These are phyloP conservation scores for Tricharina praecox DNA, from an alignment of 495 filamentous ascomycete species.

Conservation along the genomic window DNA sequence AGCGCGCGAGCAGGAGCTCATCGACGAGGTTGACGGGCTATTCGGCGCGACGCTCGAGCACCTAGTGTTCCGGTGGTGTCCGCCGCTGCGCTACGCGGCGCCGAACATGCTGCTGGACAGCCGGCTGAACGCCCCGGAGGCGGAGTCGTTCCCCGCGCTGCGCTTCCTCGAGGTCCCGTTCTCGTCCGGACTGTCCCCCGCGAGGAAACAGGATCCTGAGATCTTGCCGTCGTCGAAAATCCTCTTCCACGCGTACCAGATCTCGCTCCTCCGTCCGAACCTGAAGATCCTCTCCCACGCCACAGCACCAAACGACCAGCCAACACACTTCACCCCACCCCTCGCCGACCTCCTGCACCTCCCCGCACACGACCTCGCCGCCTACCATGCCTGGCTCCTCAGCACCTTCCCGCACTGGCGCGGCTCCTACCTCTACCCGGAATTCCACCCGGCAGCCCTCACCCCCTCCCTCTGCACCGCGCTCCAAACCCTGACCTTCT, in stretches of 20 bases:
- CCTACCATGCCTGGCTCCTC: not conserved
- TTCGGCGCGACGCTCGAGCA: not conserved
- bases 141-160: not conserved
- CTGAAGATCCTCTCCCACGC: not conserved
- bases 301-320: not conserved
- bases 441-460: not conserved
- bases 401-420: not conserved
- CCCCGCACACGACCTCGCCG: not conserved
- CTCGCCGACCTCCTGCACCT: not conserved
- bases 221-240: not conserved
- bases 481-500: not conserved
- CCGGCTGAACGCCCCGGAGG: not conserved
- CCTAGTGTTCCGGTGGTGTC: not conserved
- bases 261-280: not conserved
- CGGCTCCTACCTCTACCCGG: not conserved
- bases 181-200: not conserved
- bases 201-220: not conserved
- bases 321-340: not conserved
- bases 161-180: not conserved
- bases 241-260: not conserved
- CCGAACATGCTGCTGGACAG: not conserved
- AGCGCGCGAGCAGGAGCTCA: not conserved
- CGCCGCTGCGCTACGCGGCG: not conserved
- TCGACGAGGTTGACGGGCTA: not conserved
- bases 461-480: not conserved